phyloP scores from a whole-genome alignment of 179 eudicot genomes.

The Beta corolliflora region DNA sequence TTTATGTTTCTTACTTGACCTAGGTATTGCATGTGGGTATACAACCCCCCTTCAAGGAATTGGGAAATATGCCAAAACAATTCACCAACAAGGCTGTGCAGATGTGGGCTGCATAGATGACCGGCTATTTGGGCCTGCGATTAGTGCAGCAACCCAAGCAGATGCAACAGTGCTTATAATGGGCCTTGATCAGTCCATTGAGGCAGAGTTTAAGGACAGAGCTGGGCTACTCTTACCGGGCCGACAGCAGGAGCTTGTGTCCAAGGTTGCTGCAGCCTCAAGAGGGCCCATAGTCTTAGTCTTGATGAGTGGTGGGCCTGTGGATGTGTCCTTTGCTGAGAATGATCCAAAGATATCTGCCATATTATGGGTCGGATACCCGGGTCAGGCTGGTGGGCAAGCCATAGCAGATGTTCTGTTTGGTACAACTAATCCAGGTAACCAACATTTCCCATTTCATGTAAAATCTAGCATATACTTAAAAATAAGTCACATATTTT shows the following conservation, averaged over 20 bases:
- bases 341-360: slow-evolving; percentile 59
- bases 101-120: slow-evolving; percentile 52
- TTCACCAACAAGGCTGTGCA: slow-evolving; percentile 56
- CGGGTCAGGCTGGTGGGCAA: slow-evolving; percentile 84
- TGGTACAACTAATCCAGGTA: slow-evolving; percentile 86
- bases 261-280: slow-evolving; percentile 61
- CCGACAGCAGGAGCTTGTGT: slow-evolving; percentile 65
- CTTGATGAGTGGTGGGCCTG: slow-evolving; percentile 87
- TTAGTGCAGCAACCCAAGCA: slow-evolving; percentile 51
- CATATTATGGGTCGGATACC: slow-evolving; percentile 88
- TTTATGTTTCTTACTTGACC: neutral
- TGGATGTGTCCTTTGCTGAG: slow-evolving; percentile 80
- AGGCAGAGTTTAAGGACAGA: slow-evolving; percentile 84
- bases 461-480: too few species aligned
- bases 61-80: slow-evolving; percentile 43
- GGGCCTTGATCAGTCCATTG: slow-evolving; percentile 92
- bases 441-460: neutral
- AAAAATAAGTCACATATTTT: too few species aligned
- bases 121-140: slow-evolving; percentile 46
- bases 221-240: slow-evolving; percentile 87
- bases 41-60: slow-evolving; percentile 61
- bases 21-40: slow-evolving; percentile 67
- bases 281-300: slow-evolving; percentile 68
- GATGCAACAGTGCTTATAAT: slow-evolving; percentile 59
- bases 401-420: slow-evolving; percentile 84